Percentiles rank a stretch among this genome's conserved stretches.
Conservation (phyloP, 306 rosid species). For the Bauhinia variegata region DNA sequence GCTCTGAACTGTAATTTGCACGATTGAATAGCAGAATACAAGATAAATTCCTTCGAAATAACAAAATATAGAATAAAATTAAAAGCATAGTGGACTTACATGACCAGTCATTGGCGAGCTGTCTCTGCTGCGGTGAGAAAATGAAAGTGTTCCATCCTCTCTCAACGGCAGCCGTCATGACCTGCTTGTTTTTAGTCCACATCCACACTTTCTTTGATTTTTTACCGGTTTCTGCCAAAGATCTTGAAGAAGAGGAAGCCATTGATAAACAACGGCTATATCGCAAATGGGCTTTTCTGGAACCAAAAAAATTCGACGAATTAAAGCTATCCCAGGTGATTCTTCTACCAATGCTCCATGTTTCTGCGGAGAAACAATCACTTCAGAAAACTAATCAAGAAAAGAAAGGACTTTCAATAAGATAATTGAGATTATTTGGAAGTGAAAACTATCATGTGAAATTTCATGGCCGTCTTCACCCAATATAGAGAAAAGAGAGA, state of each 20-base stretch:
- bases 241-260: conserved; percentile 39
- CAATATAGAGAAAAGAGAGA: not conserved
- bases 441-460: too few relatives aligned
- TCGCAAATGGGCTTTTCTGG: conserved; percentile 30
- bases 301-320: conserved; percentile 20
- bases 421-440: too few relatives aligned
- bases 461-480: too few relatives aligned
- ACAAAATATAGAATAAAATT: not conserved
- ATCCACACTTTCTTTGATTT: conserved; percentile 78
- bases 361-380: conserved; percentile 28
- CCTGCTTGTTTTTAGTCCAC: conserved; percentile 72
- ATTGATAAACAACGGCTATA: conserved; percentile 32
- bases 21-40: conserved; percentile 16
- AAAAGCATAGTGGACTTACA: conserved; percentile 45
- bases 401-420: too few relatives aligned
- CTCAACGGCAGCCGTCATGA: conserved; percentile 88
- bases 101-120: conserved; percentile 82
- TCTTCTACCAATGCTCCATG: conserved; percentile 39
- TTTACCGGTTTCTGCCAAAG: conserved; percentile 38
- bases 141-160: conserved; percentile 87
- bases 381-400: too few relatives aligned
- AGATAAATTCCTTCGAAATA: conserved; percentile 6
- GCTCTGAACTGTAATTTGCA: not conserved
- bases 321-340: conserved; percentile 15
- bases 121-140: conserved; percentile 52